Evolutionary conservation across 1,139 yeast species (phyloP), one percentile per base, ranked within the genome.

Genomic region (Ashbya aceris): DNA sequence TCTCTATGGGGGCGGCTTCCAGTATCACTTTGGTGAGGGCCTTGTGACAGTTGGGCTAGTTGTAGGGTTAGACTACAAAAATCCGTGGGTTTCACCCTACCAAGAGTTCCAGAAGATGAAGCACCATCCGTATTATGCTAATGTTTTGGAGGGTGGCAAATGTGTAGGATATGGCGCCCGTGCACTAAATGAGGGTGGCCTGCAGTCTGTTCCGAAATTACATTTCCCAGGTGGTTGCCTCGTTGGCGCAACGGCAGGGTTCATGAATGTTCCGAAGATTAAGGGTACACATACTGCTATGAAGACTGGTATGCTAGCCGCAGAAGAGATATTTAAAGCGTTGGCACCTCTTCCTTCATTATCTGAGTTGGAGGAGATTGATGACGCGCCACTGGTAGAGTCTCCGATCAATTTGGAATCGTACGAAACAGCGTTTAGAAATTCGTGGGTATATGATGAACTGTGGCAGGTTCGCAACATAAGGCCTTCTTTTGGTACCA

Each of bases 261-360:
- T 91, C 62, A 76, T 91, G 73, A 91, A 91, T 61, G 97, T 91
- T 36, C 96, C 98, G 36, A 91, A 91, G 62, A 83, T 91, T 56
- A 91, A 91, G 66, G 98, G 98, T n/a, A 82, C 96, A 0, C 98
- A 91, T 61, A 89, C 96, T 0, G 97, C 98, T 2, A 83, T 91
- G 76, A 91, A 89, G 62, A 74, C 93, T 8, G 98, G 97, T 30
- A 81, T 91, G 72, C 66, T 91, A 27, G 98, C 97, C 2, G 98
- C 97, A 1, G 97, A 91, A 55, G 62, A 75, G 23, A 83, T 87
- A 33, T 86, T 70, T 54, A 73, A 74, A n/a, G 70, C 65, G 36
- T 66, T 86, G 31, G 63, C 73, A 36, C 67, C 66, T 26, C 51
- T 72, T 48, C 74, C 69, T 20, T 67, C 69, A 7, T 47, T 67